Evolutionary conservation across 2,329 filamentous ascomycete genomes (phyloP).

Genomic region (Teratosphaeria pseudoeucalypti): DNA sequence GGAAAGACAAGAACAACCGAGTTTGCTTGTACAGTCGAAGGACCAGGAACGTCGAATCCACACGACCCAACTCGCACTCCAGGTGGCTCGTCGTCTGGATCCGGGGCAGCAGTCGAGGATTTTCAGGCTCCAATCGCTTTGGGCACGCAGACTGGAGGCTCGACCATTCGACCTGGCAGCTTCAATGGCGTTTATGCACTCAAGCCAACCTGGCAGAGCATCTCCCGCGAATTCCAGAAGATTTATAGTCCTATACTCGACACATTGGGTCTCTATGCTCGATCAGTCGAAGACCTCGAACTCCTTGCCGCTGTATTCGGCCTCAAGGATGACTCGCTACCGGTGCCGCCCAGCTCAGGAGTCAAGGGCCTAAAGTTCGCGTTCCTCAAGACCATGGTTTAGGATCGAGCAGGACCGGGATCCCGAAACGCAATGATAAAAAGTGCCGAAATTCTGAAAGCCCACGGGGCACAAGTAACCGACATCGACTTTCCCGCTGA

Average conservation of each 20-base stretch:
- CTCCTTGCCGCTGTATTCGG: constrained; percentile 45
- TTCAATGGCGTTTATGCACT: constrained; percentile 56
- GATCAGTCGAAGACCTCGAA: constrained; percentile 48
- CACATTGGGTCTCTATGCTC: constrained; percentile 51
- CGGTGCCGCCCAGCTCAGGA: constrained; percentile 13
- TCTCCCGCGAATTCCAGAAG: constrained; percentile 52
- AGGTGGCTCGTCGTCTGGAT: constrained; percentile 58
- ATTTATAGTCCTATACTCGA: constrained; percentile 50
- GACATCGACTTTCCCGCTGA: constrained; percentile 44
- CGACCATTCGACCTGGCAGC: constrained; percentile 52
- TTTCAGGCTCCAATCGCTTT: constrained; percentile 51
- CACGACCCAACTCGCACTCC: constrained; percentile 45
- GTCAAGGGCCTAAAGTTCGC: constrained; percentile 45
- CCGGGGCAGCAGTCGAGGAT: constrained; percentile 55
- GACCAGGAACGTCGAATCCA: constrained; percentile 47
- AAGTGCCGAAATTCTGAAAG: constrained; percentile 23
- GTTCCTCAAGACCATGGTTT: constrained; percentile 44
- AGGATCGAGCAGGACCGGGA: constrained; percentile 31
- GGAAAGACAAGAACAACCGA: constrained; percentile 54
- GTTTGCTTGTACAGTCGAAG: constrained; percentile 48
- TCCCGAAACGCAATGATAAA: constrained; percentile 27
- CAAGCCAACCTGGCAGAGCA: constrained; percentile 56
- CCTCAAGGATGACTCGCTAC: constrained; percentile 41
- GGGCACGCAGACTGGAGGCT: constrained; percentile 58
- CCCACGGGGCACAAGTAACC: constrained; percentile 45